These are phyloP conservation scores for Suillus subalutaceus DNA, from an alignment of 768 basidiomycete species.

Conservation along the genomic window DNA sequence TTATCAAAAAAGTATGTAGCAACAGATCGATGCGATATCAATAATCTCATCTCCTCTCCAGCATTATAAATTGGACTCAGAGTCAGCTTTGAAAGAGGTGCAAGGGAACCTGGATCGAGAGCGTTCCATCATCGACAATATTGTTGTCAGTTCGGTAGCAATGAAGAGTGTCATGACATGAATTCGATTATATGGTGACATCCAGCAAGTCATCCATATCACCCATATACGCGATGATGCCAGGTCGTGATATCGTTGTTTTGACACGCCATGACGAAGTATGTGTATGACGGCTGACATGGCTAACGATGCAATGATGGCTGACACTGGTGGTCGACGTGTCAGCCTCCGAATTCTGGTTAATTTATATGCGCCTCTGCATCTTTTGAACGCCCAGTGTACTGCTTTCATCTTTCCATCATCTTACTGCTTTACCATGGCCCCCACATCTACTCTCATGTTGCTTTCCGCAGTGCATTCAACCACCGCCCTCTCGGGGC, in stretches of 20 bases:
- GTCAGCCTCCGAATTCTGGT: neutral
- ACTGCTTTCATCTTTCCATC: neutral
- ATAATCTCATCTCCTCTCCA: constrained; percentile 24
- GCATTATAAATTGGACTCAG: constrained; percentile 73
- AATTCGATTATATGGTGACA: neutral
- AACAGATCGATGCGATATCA: neutral
- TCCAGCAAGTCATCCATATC: constrained; percentile 3
- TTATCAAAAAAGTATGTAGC: constrained; percentile 69
- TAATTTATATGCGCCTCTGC: neutral
- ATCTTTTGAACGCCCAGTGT: neutral
- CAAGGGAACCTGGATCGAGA: constrained; percentile 40
- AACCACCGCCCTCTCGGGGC: neutral
- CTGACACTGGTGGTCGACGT: neutral
- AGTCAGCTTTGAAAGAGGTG: constrained; percentile 42
- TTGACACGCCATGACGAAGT: neutral
- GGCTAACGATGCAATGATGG: neutral
- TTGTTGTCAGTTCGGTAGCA: constrained; percentile 79
- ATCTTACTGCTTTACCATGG: neutral
- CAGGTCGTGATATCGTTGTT: neutral
- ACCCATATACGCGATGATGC: neutral
- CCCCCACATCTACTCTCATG: neutral
- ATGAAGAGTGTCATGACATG: constrained; percentile 66
- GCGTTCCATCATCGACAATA: constrained; percentile 53
- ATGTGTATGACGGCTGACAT: too few relatives aligned
- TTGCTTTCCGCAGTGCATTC: neutral